Percentiles rank a stretch among this genome's conserved stretches.
Conservation (phyloP, 2,329 filamentous ascomycete species). For the Chaetomium olivaceum region DNA sequence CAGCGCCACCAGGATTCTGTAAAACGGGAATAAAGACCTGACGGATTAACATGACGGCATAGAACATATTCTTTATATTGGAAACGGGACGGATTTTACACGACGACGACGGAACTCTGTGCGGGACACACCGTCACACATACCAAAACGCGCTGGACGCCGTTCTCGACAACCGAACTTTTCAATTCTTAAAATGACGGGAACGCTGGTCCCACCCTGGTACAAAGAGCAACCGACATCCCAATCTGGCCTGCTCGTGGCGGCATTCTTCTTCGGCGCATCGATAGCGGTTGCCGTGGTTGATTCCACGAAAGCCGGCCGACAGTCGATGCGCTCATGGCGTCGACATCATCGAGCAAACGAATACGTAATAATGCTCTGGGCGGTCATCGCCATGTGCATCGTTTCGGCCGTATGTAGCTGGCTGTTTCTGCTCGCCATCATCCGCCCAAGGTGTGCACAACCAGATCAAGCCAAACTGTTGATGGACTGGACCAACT, state of each 20-base stretch:
- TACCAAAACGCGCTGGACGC: conserved; percentile 12
- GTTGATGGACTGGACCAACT: not conserved
- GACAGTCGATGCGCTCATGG: conserved; percentile 37
- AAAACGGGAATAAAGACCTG: not conserved
- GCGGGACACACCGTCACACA: too few species aligned
- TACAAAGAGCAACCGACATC: conserved; percentile 16
- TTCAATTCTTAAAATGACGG: not conserved
- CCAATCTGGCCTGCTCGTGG: conserved; percentile 24
- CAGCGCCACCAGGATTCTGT: too few species aligned
- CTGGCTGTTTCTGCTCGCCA: conserved; percentile 39
- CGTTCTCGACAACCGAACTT: not conserved
- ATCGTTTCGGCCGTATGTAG: conserved; percentile 36
- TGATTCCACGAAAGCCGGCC: conserved; percentile 36
- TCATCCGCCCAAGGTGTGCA: conserved; percentile 34
- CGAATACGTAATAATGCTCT: conserved; percentile 43
- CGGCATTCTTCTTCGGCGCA: conserved; percentile 37
- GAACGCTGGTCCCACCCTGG: conserved; percentile 27
- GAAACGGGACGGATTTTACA: too few species aligned
- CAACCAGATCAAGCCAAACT: conserved; percentile 19
- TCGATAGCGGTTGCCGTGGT: conserved; percentile 40
- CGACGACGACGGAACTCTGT: too few species aligned
- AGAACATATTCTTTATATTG: too few species aligned
- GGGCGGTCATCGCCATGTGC: conserved; percentile 38
- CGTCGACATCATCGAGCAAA: conserved; percentile 34
- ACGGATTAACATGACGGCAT: too few species aligned